Percentiles rank a stretch among this genome's conserved stretches.
These are phyloP conservation scores for Chaetomiaceae sp. DNA, from an alignment of 2,329 filamentous ascomycete genomes.

Conservation along the genomic window DNA sequence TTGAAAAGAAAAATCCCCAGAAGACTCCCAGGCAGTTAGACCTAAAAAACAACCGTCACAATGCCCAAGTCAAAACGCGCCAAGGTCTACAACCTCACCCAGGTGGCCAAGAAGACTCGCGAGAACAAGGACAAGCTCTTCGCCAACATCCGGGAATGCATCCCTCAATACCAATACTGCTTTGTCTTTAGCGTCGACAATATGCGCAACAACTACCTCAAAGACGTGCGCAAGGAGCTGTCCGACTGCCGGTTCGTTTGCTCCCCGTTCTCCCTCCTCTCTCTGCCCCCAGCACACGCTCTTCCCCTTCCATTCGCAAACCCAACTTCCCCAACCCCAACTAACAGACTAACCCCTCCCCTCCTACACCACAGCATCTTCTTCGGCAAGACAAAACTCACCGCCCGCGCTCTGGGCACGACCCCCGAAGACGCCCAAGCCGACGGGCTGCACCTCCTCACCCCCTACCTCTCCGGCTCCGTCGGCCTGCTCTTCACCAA, in stretches of 20 bases:
- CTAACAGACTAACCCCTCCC: constrained; percentile 20
- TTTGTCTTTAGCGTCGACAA: constrained; percentile 94
- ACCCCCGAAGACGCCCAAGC: constrained; percentile 74
- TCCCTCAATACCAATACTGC: constrained; percentile 82
- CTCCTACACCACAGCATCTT: constrained; percentile 62
- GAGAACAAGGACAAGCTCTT: constrained; percentile 90
- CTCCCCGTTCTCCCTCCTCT: not conserved
- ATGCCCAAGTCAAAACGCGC: constrained; percentile 98
- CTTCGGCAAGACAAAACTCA: constrained; percentile 99
- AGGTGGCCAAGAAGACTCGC: constrained; percentile 86
- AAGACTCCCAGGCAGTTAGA: not conserved
- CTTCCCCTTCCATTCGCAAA: not conserved
- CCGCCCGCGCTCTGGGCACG: constrained; percentile 87
- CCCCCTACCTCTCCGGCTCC: constrained; percentile 67
- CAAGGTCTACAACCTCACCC: constrained; percentile 82
- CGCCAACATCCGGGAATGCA: constrained; percentile 77
- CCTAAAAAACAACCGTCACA: not conserved
- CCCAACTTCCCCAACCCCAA: not conserved
- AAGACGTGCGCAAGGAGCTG: constrained; percentile 81
- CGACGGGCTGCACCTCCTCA: constrained; percentile 67
- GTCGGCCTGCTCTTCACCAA: constrained; percentile 90
- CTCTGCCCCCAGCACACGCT: no score
- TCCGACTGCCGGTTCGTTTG: constrained; percentile 68
- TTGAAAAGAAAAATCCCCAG: no score
- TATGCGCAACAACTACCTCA: constrained; percentile 96